These are phyloP conservation scores for Trichoderma sp. DNA, from an alignment of 2,329 filamentous ascomycete genomes.

Conservation along the genomic window DNA sequence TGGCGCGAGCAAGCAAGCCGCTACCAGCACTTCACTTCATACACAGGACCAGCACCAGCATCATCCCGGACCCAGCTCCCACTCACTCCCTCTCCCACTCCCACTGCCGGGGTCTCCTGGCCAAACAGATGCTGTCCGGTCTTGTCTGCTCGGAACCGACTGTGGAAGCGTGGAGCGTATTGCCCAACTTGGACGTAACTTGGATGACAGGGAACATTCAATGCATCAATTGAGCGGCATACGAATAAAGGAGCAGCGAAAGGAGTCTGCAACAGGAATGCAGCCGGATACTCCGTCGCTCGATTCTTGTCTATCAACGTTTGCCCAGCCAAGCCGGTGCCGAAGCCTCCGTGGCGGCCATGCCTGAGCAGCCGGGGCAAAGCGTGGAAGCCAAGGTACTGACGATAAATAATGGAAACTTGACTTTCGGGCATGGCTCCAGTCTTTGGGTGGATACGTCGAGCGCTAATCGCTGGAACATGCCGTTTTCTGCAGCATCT, in stretches of 20 bases:
- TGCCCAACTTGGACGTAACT: not conserved
- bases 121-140: not conserved
- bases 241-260: not conserved
- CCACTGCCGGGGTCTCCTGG: not conserved
- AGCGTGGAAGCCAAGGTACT: not conserved
- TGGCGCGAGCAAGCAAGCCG: not conserved
- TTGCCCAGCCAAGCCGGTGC: not conserved
- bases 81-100: not conserved
- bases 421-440: not conserved
- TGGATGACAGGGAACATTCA: not conserved
- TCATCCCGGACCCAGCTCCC: not conserved
- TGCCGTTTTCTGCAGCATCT: not conserved
- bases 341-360: slow-evolving; percentile 12
- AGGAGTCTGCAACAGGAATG: not conserved
- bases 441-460: not conserved
- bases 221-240: not conserved
- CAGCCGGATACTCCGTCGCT: not conserved
- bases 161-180: not conserved
- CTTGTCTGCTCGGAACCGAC: not conserved
- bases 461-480: not conserved
- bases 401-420: not conserved
- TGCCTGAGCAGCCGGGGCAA: not conserved
- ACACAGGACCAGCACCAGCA: not conserved
- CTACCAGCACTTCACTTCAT: not conserved
- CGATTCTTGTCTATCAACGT: not conserved